phyloP scores from a whole-genome alignment of 2,329 filamentous ascomycete genomes.

The Plectosphaerella cucumerina region DNA sequence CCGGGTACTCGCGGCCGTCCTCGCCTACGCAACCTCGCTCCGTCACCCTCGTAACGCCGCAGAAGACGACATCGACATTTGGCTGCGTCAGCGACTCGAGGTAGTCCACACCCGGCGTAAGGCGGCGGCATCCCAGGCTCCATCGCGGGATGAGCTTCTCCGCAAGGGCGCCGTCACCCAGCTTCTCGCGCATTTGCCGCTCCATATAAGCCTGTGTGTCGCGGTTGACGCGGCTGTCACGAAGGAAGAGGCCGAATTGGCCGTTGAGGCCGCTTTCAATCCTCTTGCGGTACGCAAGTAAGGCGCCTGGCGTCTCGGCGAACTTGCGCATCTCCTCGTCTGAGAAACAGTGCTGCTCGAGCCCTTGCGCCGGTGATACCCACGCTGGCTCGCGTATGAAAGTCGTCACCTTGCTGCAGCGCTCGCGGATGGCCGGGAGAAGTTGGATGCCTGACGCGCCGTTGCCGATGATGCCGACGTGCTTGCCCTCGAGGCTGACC shows the following conservation, averaged over 20 bases:
- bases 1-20: constrained; percentile 19
- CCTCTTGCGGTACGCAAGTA: constrained; percentile 36
- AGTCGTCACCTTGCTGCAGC: constrained; percentile 37
- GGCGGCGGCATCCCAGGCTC: constrained; percentile 17
- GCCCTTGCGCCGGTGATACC: constrained; percentile 39
- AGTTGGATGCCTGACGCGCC: constrained; percentile 42
- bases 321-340: constrained; percentile 35
- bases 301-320: constrained; percentile 28
- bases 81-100: constrained; percentile 17
- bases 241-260: constrained; percentile 42
- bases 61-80: constrained; percentile 29
- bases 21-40: constrained; percentile 20
- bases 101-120: constrained; percentile 17
- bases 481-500: constrained; percentile 28
- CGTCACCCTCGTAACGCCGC: constrained; percentile 23
- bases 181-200: constrained; percentile 31
- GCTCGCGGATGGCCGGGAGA: constrained; percentile 39
- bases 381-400: constrained; percentile 48
- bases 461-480: constrained; percentile 39
- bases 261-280: constrained; percentile 41
- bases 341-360: constrained; percentile 37
- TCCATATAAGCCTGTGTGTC: constrained; percentile 35
- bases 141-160: constrained; percentile 14
- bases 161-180: constrained; percentile 21
- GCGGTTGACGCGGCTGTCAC: constrained; percentile 31